Evolutionary conservation across 2,329 filamentous ascomycete genomes (phyloP), one percentile per base, ranked within the genome.

Genomic region (Curvularia hawaiiensis): DNA sequence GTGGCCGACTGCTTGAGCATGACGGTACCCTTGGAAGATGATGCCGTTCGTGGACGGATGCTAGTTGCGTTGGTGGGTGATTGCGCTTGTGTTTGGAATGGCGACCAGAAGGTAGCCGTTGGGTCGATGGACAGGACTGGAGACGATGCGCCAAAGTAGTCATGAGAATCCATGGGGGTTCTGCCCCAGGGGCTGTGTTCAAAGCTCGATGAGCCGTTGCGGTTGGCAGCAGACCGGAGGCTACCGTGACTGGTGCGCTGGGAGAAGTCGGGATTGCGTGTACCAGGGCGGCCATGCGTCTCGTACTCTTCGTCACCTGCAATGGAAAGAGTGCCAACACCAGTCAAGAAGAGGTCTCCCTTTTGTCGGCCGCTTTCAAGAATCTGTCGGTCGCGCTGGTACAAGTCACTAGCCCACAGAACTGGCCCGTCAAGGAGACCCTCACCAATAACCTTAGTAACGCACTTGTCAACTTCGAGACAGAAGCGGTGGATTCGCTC

Each of bases 401-500:
- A 98, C 0, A 99, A 82, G 56, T 96, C 90, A 70, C 92, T 97
- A 0, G 92, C 92, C 92, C 92, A 97, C 2, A 98, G 80, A 0
- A 96, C 91, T 0, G 94, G 92, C 0, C 90, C 91, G 38, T 96
- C 91, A 59, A 90, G 82, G 60, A 96, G 88, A 45, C 87, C 92
- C 58, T 96, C 91, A 28, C 91, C 92, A 30, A 96, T 89, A 8
- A 98, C 82, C 72, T 92, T 92, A 65, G 87, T 89, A 62, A 97
- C 89, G 70, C 92, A 96, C 60, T 87, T 90, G 67, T 94, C 90
- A 28, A 98, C 85, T 73, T 98, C 95, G 64, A 92, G 90, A 71
- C 90, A 95, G 75, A 99, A 95, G 11, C 93, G 88, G 73, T 98
- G 95, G 35, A 99, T 94, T 50, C 95, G 83, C 77, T 99, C 95